Conservation (phyloP, 345 rosid genomes). For the Turnera subulata region DNA sequence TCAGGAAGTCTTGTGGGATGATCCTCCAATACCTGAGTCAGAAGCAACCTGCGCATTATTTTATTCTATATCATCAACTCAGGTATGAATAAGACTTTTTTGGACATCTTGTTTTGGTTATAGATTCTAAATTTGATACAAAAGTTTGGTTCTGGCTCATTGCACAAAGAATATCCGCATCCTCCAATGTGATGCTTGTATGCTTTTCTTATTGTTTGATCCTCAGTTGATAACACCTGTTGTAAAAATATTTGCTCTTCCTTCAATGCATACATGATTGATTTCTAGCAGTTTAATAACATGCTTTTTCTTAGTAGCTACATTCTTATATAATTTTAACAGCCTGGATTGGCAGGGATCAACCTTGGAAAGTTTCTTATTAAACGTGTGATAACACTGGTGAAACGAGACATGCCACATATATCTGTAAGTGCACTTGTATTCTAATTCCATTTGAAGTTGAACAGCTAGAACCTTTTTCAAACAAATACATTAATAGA, state of each 20-base stretch:
- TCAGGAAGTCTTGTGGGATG: slow-evolving; percentile 96
- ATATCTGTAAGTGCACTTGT: slow-evolving; percentile 59
- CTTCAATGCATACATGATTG: too few species aligned
- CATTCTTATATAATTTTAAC: slow-evolving; percentile 23
- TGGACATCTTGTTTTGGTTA: not conserved
- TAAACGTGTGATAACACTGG: slow-evolving; percentile 79
- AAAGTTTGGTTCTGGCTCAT: not conserved
- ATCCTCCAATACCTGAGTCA: slow-evolving; percentile 75
- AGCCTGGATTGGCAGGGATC: slow-evolving; percentile 98
- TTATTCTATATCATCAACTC: slow-evolving; percentile 97
- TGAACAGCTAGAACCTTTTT: not conserved
- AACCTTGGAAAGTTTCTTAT: slow-evolving; percentile 93
- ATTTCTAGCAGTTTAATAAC: too few species aligned
- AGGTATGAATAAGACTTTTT: slow-evolving; percentile 35
- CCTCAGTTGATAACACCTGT: not conserved
- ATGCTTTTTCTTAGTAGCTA: too few species aligned
- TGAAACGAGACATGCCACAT: slow-evolving; percentile 85
- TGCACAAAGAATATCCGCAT: too few species aligned
- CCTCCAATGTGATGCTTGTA: not conserved
- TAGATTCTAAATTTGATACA: not conserved
- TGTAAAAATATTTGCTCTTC: too few species aligned
- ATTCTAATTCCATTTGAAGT: not conserved
- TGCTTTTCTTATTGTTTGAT: not conserved
- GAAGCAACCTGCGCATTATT: slow-evolving; percentile 82
- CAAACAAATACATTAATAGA: not conserved